Evolutionary conservation across 208 protist genomes (phyloP), one percentile per base, ranked within the genome.

Genomic region (Wallacemonas sp.): DNA sequence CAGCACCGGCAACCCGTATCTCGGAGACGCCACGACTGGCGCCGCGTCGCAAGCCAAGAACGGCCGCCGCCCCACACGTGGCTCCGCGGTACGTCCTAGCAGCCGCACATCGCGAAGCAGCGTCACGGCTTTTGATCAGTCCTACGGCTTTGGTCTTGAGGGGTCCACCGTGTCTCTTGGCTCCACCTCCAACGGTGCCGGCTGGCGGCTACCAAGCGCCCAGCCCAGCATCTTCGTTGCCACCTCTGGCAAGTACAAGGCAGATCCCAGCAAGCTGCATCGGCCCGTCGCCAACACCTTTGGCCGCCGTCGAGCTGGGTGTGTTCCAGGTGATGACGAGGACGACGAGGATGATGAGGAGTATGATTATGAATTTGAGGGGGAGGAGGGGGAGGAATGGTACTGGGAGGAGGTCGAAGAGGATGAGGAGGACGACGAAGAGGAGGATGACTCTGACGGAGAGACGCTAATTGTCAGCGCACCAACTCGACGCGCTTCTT

Each of bases 281-380:
- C 41, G 70, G 0, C 76, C 76, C 8, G 9, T 70, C 17, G 62
- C 70, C 1, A 82, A 82, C 64, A 82, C 76, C 19, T 82, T 82
- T 28, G 76, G 76, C 41, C 59, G 51, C 44, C 24, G 72, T 67
- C 56, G 54, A 26, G 11, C 51, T 31, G 17, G 39, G 39, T 36
- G 47, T 15, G 21, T 54, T n/a, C n/a, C n/a, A 19, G 64, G 74
- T 39, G 60, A 66, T 9, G 67, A 78, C 21, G 68, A 78, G 21
- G 71, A 77, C 44, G 72, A 67, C 5, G 70, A 82, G 45, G 69
- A 75, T 14, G 60, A 75, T 15, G 66, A 71, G 21, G 59, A 72
- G 28, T 68, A 82, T 60, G 73, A 71, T 66, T 68, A 82, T 46
- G 71, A 66, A 62, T 66, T 69, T 24, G 72, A 82, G 62, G 66